Conservation (phyloP, 148 eudicot genomes). For the Pouteria glomerata region DNA sequence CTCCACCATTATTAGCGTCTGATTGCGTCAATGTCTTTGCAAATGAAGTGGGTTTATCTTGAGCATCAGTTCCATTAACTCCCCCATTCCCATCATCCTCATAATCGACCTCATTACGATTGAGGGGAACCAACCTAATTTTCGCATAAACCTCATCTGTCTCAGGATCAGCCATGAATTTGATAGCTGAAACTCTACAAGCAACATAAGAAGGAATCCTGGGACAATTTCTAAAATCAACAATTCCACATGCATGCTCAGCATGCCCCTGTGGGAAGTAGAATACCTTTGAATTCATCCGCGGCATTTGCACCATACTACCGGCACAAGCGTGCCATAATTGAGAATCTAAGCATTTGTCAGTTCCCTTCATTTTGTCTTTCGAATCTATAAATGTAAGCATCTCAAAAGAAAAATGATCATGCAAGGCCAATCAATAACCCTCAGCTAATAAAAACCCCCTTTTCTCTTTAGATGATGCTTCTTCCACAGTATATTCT, state of each 20-base stretch:
- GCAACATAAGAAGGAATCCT: conserved; percentile 56
- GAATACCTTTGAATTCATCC: conserved; percentile 51
- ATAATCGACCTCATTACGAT: conserved; percentile 28
- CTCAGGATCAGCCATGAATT: conserved; percentile 78
- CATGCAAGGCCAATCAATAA: no score
- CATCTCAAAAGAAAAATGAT: conserved; percentile 28
- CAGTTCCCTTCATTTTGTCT: conserved; percentile 56
- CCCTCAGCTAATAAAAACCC: not conserved
- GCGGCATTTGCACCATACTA: conserved; percentile 92
- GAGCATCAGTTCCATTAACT: conserved; percentile 29
- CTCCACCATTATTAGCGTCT: conserved; percentile 96
- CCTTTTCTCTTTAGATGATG: not conserved
- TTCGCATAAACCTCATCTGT: conserved; percentile 84
- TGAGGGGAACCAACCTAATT: conserved; percentile 46
- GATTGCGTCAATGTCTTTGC: conserved; percentile 94
- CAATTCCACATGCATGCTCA: conserved; percentile 63
- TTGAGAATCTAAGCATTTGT: conserved; percentile 79
- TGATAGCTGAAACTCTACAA: conserved; percentile 51
- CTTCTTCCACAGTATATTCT: conserved; percentile 4
- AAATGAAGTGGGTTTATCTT: conserved; percentile 73
- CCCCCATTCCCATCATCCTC: conserved; percentile 34
- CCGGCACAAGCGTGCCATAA: conserved; percentile 99
- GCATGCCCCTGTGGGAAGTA: conserved; percentile 90
- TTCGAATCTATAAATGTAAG: conserved; percentile 77
- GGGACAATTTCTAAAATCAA: conserved; percentile 54